Conservation (phyloP, 257 asterid genomes). For the Lycium ferocissimum region DNA sequence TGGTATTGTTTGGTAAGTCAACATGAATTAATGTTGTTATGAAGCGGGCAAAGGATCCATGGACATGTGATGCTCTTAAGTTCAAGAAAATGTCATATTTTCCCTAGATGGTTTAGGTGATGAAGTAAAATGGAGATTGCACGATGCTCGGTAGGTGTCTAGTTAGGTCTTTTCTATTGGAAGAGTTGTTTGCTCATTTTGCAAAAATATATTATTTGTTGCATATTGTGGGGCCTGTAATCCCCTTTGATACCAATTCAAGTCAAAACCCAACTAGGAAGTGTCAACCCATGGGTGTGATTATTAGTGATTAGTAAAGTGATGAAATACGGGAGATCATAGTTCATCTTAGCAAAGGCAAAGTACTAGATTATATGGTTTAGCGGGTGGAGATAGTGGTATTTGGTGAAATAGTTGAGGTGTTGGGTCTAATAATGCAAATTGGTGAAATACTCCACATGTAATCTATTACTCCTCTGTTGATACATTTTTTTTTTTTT, state of each 20-base stretch:
- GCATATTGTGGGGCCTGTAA: background rate
- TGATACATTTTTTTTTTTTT: no score
- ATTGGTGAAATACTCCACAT: no score
- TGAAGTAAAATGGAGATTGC: background rate
- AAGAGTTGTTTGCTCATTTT: background rate
- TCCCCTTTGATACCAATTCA: background rate
- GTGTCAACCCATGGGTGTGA: background rate
- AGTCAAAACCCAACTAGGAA: background rate
- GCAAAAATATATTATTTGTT: background rate
- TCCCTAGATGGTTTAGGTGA: background rate
- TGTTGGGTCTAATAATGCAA: no score
- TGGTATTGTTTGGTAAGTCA: background rate
- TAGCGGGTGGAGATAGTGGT: no score
- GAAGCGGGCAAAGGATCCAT: background rate
- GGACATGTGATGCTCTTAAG: background rate
- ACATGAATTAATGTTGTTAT: background rate
- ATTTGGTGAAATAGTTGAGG: no score
- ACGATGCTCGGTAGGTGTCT: no score
- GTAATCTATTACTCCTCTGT: no score
- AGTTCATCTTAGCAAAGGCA: no score
- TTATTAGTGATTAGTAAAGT: no score
- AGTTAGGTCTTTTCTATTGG: background rate
- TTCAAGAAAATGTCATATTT: background rate
- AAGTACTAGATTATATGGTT: no score
- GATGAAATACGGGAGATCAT: no score